Evolutionary conservation across 164 flowering plant genomes (phyloP), one percentile per base, ranked within the genome.

Genomic region (Macadamia tetraphylla): DNA sequence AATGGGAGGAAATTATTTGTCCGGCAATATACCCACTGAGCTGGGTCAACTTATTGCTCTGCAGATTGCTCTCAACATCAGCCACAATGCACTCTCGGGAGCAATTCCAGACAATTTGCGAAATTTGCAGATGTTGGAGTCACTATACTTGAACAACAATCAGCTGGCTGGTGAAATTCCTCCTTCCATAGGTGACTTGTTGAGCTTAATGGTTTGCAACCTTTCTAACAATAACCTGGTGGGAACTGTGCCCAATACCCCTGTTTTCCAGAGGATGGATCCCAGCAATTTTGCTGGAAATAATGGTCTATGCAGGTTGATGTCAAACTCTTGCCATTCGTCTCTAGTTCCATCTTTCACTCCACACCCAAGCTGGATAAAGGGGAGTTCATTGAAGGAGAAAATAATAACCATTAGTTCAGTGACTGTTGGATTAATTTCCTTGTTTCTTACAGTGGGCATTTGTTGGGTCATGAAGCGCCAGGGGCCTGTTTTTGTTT

Each of bases 1-100:
- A 55, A 80, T 85, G 84, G 88, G 88, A 17, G 84, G 88, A 14
- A 85, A 85, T 63, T 53, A 46, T 29, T 81, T 85, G 35, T 78
- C 79, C 13, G 86, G 88, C 0, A 44, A 53, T 10, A 82, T 85
- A 14, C 87, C 89, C 15, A 17, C 65, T 53, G 81, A 79, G 68
- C 62, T 85, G 10, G 85, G 87, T 9, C 76, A 73, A 29, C 82
- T 85, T 53, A 57, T 49, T 55, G 66, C 83, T 12, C 76, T 85
- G 23, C 88, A 85, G 70, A 85, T 85, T 49, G 73, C 84, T 29
- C 78, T 85, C 10, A 77, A 83, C 62, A 57, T 84, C 14, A 80
- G 84, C 74, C 73, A 84, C 57, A 84, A 83, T 43, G 67, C 68
- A 15, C 77, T 86, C 52, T 76, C 81, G 8, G 86, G 89, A 11